These are phyloP conservation scores for Hydnum rufescens DNA, from an alignment of 768 basidiomycete genomes.

Conservation along the genomic window DNA sequence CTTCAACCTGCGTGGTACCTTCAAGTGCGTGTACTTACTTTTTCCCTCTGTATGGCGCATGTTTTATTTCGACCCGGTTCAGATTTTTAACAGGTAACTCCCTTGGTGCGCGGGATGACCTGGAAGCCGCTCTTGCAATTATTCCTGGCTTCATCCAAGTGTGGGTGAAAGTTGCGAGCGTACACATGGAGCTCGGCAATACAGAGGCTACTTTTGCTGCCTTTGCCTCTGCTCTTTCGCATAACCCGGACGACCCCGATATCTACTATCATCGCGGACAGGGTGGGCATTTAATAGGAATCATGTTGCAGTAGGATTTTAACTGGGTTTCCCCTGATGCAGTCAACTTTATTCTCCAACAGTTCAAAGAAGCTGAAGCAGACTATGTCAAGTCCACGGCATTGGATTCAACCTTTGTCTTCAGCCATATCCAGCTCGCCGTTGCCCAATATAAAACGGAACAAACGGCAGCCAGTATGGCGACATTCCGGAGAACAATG, in stretches of 20 bases:
- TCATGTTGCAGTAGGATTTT: not conserved
- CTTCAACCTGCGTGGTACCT: constrained; percentile 83
- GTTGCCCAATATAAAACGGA: constrained; percentile 92
- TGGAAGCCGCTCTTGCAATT: constrained; percentile 54
- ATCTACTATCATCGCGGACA: constrained; percentile 98
- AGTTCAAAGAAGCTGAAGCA: constrained; percentile 65
- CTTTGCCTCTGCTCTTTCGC: constrained; percentile 73
- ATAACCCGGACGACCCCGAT: constrained; percentile 74
- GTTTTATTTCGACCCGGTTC: not conserved
- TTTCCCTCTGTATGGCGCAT: not conserved
- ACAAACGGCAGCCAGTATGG: constrained; percentile 63
- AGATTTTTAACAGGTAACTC: constrained; percentile 84
- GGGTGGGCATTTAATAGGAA: constrained; percentile 27
- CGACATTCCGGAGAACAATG: constrained; percentile 71
- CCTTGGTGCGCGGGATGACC: constrained; percentile 59
- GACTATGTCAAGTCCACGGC: constrained; percentile 84
- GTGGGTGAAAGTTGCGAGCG: constrained; percentile 90
- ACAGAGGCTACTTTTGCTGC: constrained; percentile 66
- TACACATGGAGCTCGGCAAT: constrained; percentile 89
- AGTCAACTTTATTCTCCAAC: constrained; percentile 92
- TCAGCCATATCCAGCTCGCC: constrained; percentile 91
- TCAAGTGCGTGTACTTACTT: constrained; percentile 41
- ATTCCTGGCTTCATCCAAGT: constrained; percentile 59
- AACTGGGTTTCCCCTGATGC: not conserved
- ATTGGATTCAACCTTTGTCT: constrained; percentile 77